Conservation (phyloP, 2,329 filamentous ascomycete genomes). For the Talaromyces marneffei region DNA sequence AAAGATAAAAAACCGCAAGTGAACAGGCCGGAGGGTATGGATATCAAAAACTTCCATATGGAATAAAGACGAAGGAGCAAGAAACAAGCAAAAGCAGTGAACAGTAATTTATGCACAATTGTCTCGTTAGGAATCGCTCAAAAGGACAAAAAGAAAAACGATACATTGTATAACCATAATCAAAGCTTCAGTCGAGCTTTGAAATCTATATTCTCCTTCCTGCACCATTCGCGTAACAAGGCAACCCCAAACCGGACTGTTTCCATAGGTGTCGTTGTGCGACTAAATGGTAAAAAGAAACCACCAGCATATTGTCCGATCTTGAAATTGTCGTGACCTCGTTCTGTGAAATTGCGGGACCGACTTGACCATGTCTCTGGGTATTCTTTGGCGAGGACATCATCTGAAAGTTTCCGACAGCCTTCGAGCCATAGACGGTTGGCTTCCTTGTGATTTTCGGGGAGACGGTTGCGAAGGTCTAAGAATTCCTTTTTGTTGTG, state of each 20-base stretch:
- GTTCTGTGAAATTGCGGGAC: slow-evolving; percentile 32
- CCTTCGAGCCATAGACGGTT: slow-evolving; percentile 42
- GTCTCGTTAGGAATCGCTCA: slow-evolving; percentile 10
- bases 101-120: neutral
- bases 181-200: slow-evolving; percentile 36
- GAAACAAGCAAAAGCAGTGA: neutral
- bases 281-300: slow-evolving; percentile 41
- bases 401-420: slow-evolving; percentile 35
- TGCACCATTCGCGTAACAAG: slow-evolving; percentile 44
- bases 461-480: slow-evolving; percentile 37
- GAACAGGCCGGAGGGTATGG: neutral
- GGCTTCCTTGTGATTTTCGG: slow-evolving; percentile 38
- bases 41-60: neutral
- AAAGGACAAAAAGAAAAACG: slow-evolving; percentile 3
- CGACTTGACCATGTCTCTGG: slow-evolving; percentile 41
- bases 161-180: slow-evolving; percentile 14
- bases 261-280: slow-evolving; percentile 40
- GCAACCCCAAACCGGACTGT: slow-evolving; percentile 40
- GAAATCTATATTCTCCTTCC: slow-evolving; percentile 43
- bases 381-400: slow-evolving; percentile 37
- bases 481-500: slow-evolving; percentile 34
- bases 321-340: slow-evolving; percentile 31
- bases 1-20: neutral
- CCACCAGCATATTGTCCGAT: slow-evolving; percentile 32
- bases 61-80: neutral